phyloP scores from a whole-genome alignment of 2,329 filamentous ascomycete genomes.

The Nothomitra cinnamomea region DNA sequence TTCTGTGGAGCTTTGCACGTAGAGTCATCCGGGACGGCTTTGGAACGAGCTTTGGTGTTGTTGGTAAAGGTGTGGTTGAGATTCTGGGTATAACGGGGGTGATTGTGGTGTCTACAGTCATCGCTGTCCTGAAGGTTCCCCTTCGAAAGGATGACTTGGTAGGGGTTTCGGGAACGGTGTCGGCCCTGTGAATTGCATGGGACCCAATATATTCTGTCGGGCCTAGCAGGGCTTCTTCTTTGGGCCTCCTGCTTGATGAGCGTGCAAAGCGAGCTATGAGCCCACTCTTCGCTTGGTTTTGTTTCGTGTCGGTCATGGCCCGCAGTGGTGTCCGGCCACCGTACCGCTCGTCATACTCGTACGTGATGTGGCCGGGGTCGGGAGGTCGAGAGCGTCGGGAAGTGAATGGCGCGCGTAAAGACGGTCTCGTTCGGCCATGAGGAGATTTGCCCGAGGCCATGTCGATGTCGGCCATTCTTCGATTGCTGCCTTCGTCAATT shows the following conservation, averaged over 20 bases:
- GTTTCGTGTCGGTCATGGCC: not conserved
- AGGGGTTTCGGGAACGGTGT: not conserved
- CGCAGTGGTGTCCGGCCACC: not conserved
- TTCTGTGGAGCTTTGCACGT: constrained; percentile 10
- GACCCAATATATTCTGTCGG: not conserved
- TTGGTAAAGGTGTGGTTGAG: not conserved
- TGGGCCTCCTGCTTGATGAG: not conserved
- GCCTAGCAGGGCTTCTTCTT: not conserved
- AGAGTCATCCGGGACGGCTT: not conserved
- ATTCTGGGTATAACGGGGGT: not conserved
- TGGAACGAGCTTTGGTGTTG: not conserved
- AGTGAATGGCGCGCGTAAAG: not conserved
- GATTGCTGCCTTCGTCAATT: too few relatives aligned
- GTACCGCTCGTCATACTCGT: not conserved
- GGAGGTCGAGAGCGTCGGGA: not conserved
- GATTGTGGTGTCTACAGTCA: not conserved
- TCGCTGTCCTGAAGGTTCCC: not conserved
- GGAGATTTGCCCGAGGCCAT: not conserved
- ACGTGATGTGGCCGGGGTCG: not conserved
- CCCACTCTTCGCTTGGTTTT: not conserved
- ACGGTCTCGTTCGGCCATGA: not conserved
- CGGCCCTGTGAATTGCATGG: not conserved
- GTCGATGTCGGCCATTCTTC: not conserved
- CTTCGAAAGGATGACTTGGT: not conserved
- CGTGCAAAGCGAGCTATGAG: not conserved